These are phyloP conservation scores for Talaromyces sp. DNA, from an alignment of 2,329 filamentous ascomycete species.

Conservation along the genomic window DNA sequence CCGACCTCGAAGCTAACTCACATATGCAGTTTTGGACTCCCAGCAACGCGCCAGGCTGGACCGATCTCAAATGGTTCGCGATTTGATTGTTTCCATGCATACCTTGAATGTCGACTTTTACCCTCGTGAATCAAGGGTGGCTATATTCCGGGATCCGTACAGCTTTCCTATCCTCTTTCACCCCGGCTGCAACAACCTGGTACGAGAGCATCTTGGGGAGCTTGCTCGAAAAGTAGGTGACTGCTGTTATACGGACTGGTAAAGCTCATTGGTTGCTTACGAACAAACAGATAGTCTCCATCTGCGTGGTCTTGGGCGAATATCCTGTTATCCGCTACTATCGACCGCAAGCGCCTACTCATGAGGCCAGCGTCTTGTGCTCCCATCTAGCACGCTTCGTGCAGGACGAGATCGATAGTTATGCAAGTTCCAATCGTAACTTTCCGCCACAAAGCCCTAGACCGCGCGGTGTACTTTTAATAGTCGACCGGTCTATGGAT, in stretches of 20 bases:
- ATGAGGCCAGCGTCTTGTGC: conserved; percentile 84
- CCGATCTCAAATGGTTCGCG: conserved; percentile 60
- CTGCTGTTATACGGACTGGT: conserved; percentile 12
- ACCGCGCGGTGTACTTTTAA: conserved; percentile 75
- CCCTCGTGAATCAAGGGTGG: conserved; percentile 81
- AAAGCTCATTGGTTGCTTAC: conserved; percentile 16
- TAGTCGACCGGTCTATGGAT: conserved; percentile 92
- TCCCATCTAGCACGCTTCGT: conserved; percentile 85
- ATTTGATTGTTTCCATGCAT: conserved; percentile 73
- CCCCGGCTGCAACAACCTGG: conserved; percentile 77
- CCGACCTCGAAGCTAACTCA: conserved; percentile 12
- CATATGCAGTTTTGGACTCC: conserved; percentile 58
- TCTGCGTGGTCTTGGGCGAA: conserved; percentile 90
- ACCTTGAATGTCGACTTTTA: conserved; percentile 84
- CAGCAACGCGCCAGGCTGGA: conserved; percentile 69
- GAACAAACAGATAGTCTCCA: conserved; percentile 63
- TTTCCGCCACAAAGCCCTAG: conserved; percentile 71
- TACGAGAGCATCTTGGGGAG: conserved; percentile 74
- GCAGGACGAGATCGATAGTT: conserved; percentile 84
- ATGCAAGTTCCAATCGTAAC: conserved; percentile 74
- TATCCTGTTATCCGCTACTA: conserved; percentile 93
- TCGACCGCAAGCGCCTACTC: conserved; percentile 64
- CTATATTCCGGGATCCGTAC: conserved; percentile 91
- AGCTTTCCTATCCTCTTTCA: conserved; percentile 93
- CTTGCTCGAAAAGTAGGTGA: conserved; percentile 74